These are phyloP conservation scores for Epichloe aotearoae DNA, from an alignment of 2,329 filamentous ascomycete genomes.

Conservation along the genomic window DNA sequence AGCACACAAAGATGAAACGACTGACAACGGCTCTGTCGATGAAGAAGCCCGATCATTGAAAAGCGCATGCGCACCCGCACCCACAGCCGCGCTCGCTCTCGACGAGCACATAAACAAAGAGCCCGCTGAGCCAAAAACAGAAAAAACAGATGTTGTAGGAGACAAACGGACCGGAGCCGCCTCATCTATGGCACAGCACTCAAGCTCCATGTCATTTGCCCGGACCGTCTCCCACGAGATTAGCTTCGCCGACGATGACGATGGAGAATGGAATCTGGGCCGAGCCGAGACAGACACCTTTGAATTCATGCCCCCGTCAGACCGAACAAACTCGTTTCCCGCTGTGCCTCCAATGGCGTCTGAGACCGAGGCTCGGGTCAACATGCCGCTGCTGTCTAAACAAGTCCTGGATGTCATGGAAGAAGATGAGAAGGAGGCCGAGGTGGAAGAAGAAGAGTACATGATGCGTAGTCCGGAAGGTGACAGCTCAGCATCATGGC, in stretches of 20 bases:
- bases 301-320: slow-evolving; percentile 44
- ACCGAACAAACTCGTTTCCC: slow-evolving; percentile 52
- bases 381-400: slow-evolving; percentile 31
- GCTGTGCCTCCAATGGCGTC: slow-evolving; percentile 31
- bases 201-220: slow-evolving; percentile 49
- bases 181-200: slow-evolving; percentile 33
- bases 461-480: slow-evolving; percentile 8
- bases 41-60: not conserved
- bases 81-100: not conserved
- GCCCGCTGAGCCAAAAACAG: not conserved
- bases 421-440: slow-evolving; percentile 35
- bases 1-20: not conserved
- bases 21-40: not conserved
- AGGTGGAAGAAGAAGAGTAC: slow-evolving; percentile 27
- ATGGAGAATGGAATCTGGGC: slow-evolving; percentile 42
- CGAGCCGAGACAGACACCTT: slow-evolving; percentile 43
- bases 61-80: too few relatives aligned
- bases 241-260: slow-evolving; percentile 45
- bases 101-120: not conserved
- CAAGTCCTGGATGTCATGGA: slow-evolving; percentile 41
- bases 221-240: slow-evolving; percentile 51
- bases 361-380: slow-evolving; percentile 14
- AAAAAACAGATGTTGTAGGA: not conserved
- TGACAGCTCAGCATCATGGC: slow-evolving; percentile 5
- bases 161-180: not conserved